Percentiles rank a stretch among this genome's conserved stretches.
Conservation (phyloP, 139 green algal species). For the Chlorella sp. region DNA sequence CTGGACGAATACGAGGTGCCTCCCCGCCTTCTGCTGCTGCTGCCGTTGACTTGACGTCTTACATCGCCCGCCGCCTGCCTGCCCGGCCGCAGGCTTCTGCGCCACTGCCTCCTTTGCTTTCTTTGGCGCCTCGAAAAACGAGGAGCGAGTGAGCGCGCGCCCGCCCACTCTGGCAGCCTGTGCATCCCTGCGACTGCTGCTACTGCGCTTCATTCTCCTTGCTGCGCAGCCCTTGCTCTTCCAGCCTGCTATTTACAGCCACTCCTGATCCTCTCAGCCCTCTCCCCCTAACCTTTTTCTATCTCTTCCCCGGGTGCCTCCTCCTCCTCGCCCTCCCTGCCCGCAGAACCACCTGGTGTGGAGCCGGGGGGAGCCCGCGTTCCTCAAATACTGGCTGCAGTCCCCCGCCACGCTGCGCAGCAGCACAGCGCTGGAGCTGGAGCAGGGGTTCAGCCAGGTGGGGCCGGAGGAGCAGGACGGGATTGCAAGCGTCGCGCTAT, state of each 20-base stretch:
- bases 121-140: conserved; percentile 40
- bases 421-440: conserved; percentile 30
- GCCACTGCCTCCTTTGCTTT: conserved; percentile 31
- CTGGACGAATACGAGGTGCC: conserved; percentile 45
- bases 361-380: conserved; percentile 45
- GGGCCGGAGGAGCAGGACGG: not conserved
- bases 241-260: not conserved
- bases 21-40: not conserved
- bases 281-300: no score
- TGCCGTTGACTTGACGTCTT: not conserved
- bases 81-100: conserved; percentile 21
- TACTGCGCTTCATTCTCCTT: not conserved
- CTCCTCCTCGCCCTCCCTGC: not conserved
- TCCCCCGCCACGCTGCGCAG: conserved; percentile 31
- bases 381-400: conserved; percentile 48
- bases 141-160: conserved; percentile 40
- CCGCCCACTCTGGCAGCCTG: not conserved
- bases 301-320: not conserved
- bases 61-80: not conserved
- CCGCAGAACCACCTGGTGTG: conserved; percentile 55
- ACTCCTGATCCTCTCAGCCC: not conserved
- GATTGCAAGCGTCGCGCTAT: not conserved
- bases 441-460: conserved; percentile 45
- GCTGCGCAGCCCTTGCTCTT: not conserved
- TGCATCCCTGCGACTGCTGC: not conserved